These are phyloP conservation scores for Talaromyces nanjingensis DNA, from an alignment of 495 filamentous ascomycete species.

Conservation along the genomic window DNA sequence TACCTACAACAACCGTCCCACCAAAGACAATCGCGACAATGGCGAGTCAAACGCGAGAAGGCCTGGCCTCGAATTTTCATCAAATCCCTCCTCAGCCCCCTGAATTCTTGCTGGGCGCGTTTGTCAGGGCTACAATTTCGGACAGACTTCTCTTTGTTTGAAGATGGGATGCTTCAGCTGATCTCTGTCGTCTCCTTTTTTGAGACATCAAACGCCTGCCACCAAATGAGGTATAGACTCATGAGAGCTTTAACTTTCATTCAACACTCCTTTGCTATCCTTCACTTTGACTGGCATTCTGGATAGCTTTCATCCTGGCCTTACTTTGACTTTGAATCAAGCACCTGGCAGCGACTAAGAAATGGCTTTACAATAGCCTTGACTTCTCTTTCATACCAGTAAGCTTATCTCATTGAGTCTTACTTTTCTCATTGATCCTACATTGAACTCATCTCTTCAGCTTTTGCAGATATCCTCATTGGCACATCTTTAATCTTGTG, in stretches of 20 bases:
- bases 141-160: neutral
- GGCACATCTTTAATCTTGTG: neutral
- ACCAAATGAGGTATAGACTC: neutral
- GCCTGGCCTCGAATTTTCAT: neutral
- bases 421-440: no score
- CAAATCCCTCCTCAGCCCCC: neutral
- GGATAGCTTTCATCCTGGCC: neutral
- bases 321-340: neutral
- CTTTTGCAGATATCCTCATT: no score
- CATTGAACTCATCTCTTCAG: no score
- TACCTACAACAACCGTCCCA: neutral
- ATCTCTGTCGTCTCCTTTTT: neutral
- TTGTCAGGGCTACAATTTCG: no score
- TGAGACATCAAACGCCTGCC: neutral
- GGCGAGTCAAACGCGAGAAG: neutral
- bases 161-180: neutral
- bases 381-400: neutral
- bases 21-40: neutral
- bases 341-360: no score
- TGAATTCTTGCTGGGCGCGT: neutral
- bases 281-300: neutral
- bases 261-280: no score
- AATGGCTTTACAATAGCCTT: neutral
- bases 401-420: no score
- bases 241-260: no score